Evolutionary conservation across 441 rosid genomes (phyloP).

Genomic region (Erysimum cheiri): DNA sequence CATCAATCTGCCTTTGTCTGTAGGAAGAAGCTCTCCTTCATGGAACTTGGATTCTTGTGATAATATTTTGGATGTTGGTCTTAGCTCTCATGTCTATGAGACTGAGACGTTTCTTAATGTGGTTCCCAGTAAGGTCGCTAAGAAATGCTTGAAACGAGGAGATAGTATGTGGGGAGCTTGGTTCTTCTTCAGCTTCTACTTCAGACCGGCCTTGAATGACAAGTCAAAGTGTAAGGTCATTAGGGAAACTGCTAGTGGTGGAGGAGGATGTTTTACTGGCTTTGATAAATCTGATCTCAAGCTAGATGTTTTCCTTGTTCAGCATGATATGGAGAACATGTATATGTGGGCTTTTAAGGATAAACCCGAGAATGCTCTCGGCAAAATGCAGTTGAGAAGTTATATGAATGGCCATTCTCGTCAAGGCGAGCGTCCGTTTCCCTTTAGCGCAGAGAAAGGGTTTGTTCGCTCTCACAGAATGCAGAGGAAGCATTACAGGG

Average conservation of each 20-base stretch:
- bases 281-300: constrained; percentile 70
- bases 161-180: constrained; percentile 87
- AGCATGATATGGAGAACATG: constrained; percentile 83
- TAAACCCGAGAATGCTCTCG: constrained; percentile 70
- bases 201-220: constrained; percentile 63
- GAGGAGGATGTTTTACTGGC: constrained; percentile 47
- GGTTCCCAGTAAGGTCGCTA: constrained; percentile 48
- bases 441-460: constrained; percentile 71
- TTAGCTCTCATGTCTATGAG: constrained; percentile 55
- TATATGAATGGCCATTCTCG: constrained; percentile 82
- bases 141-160: constrained; percentile 61
- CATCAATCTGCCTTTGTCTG: constrained; percentile 70
- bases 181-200: constrained; percentile 77
- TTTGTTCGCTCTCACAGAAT: constrained; percentile 76
- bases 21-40: constrained; percentile 53
- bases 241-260: constrained; percentile 46
- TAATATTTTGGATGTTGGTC: constrained; percentile 60
- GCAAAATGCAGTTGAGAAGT: constrained; percentile 77
- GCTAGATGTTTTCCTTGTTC: constrained; percentile 72
- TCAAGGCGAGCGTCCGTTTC: constrained; percentile 70
- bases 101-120: constrained; percentile 52
- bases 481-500: constrained; percentile 81
- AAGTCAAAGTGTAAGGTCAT: constrained; percentile 64
- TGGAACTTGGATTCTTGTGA: constrained; percentile 66
- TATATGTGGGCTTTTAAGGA: constrained; percentile 86